These are phyloP conservation scores for Blastocystis sp. DNA, from an alignment of 352 stramenopile species.

Conservation along the genomic window DNA sequence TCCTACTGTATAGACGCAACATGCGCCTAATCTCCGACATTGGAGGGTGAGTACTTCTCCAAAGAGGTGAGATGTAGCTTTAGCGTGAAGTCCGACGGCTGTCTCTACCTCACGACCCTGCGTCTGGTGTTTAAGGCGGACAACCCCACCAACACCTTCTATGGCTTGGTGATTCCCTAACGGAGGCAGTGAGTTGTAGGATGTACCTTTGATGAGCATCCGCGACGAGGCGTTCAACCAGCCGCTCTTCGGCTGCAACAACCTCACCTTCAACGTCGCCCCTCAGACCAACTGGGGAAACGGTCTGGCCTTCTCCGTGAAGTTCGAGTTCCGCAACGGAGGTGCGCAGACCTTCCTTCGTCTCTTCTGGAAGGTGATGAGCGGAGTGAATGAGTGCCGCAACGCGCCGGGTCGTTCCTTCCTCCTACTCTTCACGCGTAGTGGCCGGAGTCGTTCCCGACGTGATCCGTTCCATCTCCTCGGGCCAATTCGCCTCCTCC, in stretches of 20 bases:
- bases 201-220: slow-evolving; percentile 49
- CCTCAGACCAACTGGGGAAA: slow-evolving; percentile 50
- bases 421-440: not conserved
- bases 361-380: slow-evolving; percentile 64
- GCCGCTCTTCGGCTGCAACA: slow-evolving; percentile 50
- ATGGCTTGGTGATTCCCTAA: not conserved
- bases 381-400: slow-evolving; percentile 28
- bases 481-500: not conserved
- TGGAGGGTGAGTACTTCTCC: not conserved
- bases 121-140: slow-evolving; percentile 43
- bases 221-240: slow-evolving; percentile 57
- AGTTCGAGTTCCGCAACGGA: slow-evolving; percentile 51
- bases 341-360: slow-evolving; percentile 57
- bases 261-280: slow-evolving; percentile 28
- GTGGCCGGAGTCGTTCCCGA: not conserved
- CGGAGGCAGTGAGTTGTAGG: not conserved
- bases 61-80: not conserved
- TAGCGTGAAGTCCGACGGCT: slow-evolving; percentile 6
- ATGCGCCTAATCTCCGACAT: slow-evolving; percentile 56
- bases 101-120: slow-evolving; percentile 30
- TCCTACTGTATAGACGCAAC: slow-evolving; percentile 7
- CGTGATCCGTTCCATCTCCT: not conserved
- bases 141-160: slow-evolving; percentile 10
- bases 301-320: not conserved
- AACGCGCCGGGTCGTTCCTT: not conserved